Conservation (phyloP, 306 rosid genomes). For the Bauhinia variegata region DNA sequence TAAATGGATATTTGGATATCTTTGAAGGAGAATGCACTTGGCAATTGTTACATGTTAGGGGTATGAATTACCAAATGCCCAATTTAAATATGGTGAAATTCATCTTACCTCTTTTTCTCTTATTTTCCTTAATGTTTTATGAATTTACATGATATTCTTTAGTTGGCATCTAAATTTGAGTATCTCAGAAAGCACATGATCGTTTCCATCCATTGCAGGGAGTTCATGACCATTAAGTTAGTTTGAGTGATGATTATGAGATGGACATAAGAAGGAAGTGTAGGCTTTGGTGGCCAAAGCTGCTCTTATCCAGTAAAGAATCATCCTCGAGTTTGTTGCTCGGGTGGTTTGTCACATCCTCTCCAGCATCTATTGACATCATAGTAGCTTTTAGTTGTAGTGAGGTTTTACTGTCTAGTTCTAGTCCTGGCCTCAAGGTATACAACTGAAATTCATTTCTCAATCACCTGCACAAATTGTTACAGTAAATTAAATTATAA, state of each 20-base stretch:
- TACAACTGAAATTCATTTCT: slow-evolving; percentile 27
- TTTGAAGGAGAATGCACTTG: too few relatives aligned
- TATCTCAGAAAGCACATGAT: slow-evolving; percentile 15
- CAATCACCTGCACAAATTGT: slow-evolving; percentile 9
- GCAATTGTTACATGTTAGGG: too few relatives aligned
- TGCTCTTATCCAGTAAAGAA: slow-evolving; percentile 52
- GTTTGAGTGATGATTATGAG: slow-evolving; percentile 38
- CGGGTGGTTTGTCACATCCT: slow-evolving; percentile 80
- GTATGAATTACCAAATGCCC: too few relatives aligned
- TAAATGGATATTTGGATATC: too few relatives aligned
- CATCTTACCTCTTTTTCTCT: not conserved
- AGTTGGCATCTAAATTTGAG: slow-evolving; percentile 4
- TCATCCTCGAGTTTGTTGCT: slow-evolving; percentile 58
- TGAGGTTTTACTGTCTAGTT: slow-evolving; percentile 48
- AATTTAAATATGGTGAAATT: too few relatives aligned
- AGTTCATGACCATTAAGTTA: slow-evolving; percentile 27
- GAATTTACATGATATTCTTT: not conserved
- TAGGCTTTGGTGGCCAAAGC: slow-evolving; percentile 96
- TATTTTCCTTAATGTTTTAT: slow-evolving; percentile 22
- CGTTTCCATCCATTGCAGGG: slow-evolving; percentile 39
- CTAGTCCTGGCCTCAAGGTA: slow-evolving; percentile 62
- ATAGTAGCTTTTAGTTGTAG: slow-evolving; percentile 69
- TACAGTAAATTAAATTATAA: slow-evolving; percentile 14
- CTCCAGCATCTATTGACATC: slow-evolving; percentile 70
- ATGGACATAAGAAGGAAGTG: slow-evolving; percentile 59